Evolutionary conservation across 2,329 filamentous ascomycete genomes (phyloP), one percentile per base, ranked within the genome.

Genomic region (Dactylellina leptospora): DNA sequence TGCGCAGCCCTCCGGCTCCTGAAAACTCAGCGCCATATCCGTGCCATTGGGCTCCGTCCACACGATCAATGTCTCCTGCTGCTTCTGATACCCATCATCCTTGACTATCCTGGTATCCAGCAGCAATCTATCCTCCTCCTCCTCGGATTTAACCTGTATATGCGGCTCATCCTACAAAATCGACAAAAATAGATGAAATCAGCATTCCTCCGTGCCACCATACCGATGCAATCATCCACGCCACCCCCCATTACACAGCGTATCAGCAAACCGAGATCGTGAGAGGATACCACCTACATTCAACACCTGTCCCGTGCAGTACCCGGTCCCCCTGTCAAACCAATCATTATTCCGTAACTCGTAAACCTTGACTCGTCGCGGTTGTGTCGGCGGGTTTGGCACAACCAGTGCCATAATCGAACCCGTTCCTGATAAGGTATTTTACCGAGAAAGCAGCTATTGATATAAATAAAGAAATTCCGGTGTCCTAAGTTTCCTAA

Each of bases 331-430:
- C 78, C 93, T 86, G 82, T 99, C 95, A 80, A 93, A 97, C 95
- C 95, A 99, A 87, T 97, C 95, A 85, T 96, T 96, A 82, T 96
- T 92, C 81, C 91, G 92, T 78, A 99, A 86, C 84, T 97, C 95
- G 81, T 99, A 99, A 80, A 99, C 95, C 85, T 99, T 99, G 81
- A 97, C 95, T 85, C 95, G 86, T 76, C 76, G 75, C 68, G 76
- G 76, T 69, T 75, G 75, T 62, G 82, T 83, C 75, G 81, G 79
- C 74, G 82, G 81, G 73, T 75, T 77, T 76, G 81, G 79, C 74
- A 80, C 77, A 76, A 78, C 80, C 56, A 61, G 56, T 70, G 64
- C 64, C 64, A 70, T 70, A 61, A 61, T 70, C 55, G 50, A 62
- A 18, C 20, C 56, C 53, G 54, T 42, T 23, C 45, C 40, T 38